A percentile compares a stretch with the other conserved stretches of the same genome.
Evolutionary conservation across 495 filamentous ascomycete species (phyloP).

Genomic region (Hyaloscypha hepaticicola): DNA sequence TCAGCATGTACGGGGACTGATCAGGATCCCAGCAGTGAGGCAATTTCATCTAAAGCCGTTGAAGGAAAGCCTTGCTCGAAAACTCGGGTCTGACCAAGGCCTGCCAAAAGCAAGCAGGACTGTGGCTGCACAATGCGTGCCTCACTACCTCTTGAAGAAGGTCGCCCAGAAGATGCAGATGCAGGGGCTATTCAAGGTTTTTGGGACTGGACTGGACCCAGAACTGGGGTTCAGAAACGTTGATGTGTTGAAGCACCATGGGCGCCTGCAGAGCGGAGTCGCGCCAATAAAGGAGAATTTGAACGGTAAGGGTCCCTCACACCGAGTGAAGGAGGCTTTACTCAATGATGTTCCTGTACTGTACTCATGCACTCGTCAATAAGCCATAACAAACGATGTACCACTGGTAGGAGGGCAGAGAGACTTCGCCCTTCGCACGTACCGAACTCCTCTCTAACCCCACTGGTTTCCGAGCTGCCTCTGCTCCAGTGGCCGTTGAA

Average conservation of each 20-base stretch:
- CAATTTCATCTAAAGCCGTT: constrained; percentile 8
- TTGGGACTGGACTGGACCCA: neutral
- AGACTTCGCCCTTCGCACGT: too few relatives aligned
- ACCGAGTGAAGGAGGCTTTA: too few relatives aligned
- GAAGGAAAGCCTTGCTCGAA: neutral
- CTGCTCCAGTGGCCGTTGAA: too few relatives aligned
- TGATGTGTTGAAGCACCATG: constrained; percentile 7
- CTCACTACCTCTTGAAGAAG: neutral
- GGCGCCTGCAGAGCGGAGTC: constrained; percentile 1
- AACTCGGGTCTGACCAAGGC: neutral
- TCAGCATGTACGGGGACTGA: neutral
- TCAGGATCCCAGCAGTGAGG: neutral
- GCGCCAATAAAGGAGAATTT: neutral
- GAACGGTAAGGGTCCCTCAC: neutral
- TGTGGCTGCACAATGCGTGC: neutral
- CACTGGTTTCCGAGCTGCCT: too few relatives aligned
- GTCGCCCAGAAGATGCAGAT: neutral
- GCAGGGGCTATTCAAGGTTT: constrained; percentile 8
- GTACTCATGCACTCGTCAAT: too few relatives aligned
- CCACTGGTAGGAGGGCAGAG: too few relatives aligned
- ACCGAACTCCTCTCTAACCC: too few relatives aligned
- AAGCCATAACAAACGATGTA: too few relatives aligned
- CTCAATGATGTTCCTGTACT: too few relatives aligned
- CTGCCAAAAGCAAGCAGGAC: neutral
- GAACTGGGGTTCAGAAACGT: constrained; percentile 12